Evolutionary conservation across 1,284 basidiomycete species (phyloP).

Genomic region (Heliocybe sulcata): DNA sequence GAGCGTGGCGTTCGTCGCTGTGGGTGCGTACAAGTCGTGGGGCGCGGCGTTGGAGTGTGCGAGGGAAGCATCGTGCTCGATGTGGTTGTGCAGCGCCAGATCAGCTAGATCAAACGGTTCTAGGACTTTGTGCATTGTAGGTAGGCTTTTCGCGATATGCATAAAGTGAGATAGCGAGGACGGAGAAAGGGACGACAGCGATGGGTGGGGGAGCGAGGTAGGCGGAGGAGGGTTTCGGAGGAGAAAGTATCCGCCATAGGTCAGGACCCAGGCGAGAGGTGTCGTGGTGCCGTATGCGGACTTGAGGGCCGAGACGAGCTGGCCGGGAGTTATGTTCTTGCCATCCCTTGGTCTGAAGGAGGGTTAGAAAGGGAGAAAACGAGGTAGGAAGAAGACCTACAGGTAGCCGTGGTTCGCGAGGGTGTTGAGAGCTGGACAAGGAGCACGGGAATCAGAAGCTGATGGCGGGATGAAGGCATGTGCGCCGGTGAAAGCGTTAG

Average conservation of each 20-base stretch:
- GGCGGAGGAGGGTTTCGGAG: background rate
- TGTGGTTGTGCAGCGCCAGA: conserved; percentile 7
- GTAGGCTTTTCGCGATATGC: background rate
- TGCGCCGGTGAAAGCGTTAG: background rate
- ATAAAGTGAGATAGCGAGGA: background rate
- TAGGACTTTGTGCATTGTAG: background rate
- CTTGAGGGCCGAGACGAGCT: background rate
- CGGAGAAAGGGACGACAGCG: background rate
- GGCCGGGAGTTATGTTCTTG: background rate
- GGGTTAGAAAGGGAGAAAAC: background rate
- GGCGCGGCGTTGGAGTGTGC: conserved; percentile 4
- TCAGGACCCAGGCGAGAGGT: background rate
- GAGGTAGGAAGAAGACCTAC: background rate
- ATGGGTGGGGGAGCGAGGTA: background rate
- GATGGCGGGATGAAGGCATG: background rate
- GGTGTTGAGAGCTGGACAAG: background rate
- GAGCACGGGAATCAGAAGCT: background rate
- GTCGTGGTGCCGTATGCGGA: background rate
- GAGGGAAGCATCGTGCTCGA: conserved; percentile 9
- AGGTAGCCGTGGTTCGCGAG: background rate
- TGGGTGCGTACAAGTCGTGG: conserved; percentile 4
- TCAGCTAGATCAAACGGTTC: conserved; percentile 2
- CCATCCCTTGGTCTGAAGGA: background rate
- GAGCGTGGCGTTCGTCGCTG: background rate
- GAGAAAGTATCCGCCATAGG: conserved; percentile 1